phyloP scores from a whole-genome alignment of 768 basidiomycete genomes.

The Termitomyces titanicus region DNA sequence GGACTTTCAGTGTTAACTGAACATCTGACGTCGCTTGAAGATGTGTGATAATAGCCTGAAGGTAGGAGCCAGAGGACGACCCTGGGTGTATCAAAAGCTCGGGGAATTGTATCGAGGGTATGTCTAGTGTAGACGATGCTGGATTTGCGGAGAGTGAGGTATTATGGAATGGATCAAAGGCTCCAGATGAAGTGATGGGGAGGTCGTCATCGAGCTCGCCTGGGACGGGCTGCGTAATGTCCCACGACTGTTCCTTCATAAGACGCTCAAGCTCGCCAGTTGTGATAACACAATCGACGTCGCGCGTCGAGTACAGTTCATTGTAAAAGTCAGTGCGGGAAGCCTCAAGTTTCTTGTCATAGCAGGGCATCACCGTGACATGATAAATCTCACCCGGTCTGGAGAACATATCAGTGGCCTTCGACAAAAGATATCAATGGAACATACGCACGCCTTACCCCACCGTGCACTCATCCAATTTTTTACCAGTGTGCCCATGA shows the following conservation, averaged over 20 bases:
- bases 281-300: constrained; percentile 96
- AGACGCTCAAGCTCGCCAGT: constrained; percentile 91
- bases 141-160: not conserved
- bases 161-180: constrained; percentile 6
- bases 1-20: constrained; percentile 48
- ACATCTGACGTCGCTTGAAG: constrained; percentile 38
- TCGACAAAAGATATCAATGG: not conserved
- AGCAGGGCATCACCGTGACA: constrained; percentile 98
- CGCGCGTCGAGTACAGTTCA: constrained; percentile 75
- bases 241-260: constrained; percentile 79
- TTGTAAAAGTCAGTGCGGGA: constrained; percentile 92
- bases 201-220: constrained; percentile 38
- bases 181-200: constrained; percentile 9
- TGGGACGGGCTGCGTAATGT: constrained; percentile 55
- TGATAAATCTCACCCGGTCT: constrained; percentile 92
- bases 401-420: constrained; percentile 5
- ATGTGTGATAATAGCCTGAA: constrained; percentile 71
- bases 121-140: constrained; percentile 4
- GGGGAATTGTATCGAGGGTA: constrained; percentile 40
- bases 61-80: constrained; percentile 89
- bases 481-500: constrained; percentile 94
- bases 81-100: constrained; percentile 78
- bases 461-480: constrained; percentile 72
- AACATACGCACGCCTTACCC: constrained; percentile 58
- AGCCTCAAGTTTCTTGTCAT: constrained; percentile 99